Evolutionary conservation across 2,329 filamentous ascomycete genomes (phyloP), one percentile per base, ranked within the genome.

Genomic region (Colletotrichum magnum): DNA sequence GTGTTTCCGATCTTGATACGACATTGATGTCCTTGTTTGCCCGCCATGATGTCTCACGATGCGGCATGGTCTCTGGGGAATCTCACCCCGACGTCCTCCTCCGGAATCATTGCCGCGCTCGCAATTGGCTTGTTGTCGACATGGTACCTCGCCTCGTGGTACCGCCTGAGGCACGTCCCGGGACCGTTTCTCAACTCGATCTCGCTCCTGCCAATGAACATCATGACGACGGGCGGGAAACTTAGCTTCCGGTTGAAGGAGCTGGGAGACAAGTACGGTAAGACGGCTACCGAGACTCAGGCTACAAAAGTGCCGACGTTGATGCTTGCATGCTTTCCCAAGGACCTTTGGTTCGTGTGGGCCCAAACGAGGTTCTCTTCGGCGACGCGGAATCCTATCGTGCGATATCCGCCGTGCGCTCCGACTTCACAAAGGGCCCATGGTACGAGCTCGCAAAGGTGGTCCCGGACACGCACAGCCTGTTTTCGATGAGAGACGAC

Each of bases 81-180:
- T 4, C 18, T 54, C 1, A 2, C 2, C 32, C 6, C 48, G 24
- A 5, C 26, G 3, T 5, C 28, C 7, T 2, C 13, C 6, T 5
- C 7, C 3, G 6, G 32, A 0, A 0, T 24, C 6, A 24, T 2
- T 2, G 12, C 26, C n/a, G 16, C 26, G 9, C n/a, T 47, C 7
- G 26, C 28, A 6, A 7, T 68, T 4, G 26, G 21, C 2, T 15
- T 56, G 24, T 3, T 59, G 1, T 21, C 48, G 4, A 13, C 32
- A 21, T 68, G 66, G 66, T 68, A 65, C 21, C 47, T 56, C 1
- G 21, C 0, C 1, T 65, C 66, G 1, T 80, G 78, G 77, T 72
- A 76, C 45, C 76, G 76, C 16, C 72, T 80, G 21, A 77, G 74
- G 1, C 76, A 80, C 51, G 63, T 80, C 12, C 79, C 78, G 0